Evolutionary conservation across 179 eudicot species (phyloP).

Genomic region (Silene vulgaris): DNA sequence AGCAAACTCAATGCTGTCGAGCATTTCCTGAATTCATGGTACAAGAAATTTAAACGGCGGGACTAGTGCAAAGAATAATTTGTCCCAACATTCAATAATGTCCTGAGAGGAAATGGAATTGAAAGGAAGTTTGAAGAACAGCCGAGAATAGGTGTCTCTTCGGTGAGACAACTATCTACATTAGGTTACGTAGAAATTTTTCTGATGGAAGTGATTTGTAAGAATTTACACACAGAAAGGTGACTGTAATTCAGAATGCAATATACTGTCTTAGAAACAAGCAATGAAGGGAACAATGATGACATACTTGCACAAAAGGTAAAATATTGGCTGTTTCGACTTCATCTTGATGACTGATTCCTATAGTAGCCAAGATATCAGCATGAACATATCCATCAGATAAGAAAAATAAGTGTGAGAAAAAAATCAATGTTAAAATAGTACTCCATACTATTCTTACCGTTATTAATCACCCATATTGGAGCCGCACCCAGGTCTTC

Average conservation of each 20-base stretch:
- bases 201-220: not conserved
- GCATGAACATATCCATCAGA: constrained; percentile 7
- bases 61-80: not conserved
- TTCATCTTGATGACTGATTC: constrained; percentile 64
- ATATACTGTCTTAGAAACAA: not conserved
- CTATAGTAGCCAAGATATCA: constrained; percentile 29
- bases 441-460: constrained; percentile 30
- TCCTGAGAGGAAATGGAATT: constrained; percentile 8
- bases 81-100: not conserved
- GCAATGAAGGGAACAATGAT: constrained; percentile 1
- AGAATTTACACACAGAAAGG: not conserved
- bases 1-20: constrained; percentile 90
- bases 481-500: constrained; percentile 90
- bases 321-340: constrained; percentile 48
- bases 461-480: constrained; percentile 83
- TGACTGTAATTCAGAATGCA: not conserved
- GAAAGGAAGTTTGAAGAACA: not conserved
- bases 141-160: not conserved
- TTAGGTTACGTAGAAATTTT: not conserved
- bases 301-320: constrained; percentile 70
- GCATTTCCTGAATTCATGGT: constrained; percentile 58
- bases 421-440: not conserved
- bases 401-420: constrained; percentile 16
- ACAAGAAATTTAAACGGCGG: not conserved
- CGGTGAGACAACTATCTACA: not conserved